These are phyloP conservation scores for Hericium alpestre DNA, from an alignment of 768 basidiomycete species.

Conservation along the genomic window DNA sequence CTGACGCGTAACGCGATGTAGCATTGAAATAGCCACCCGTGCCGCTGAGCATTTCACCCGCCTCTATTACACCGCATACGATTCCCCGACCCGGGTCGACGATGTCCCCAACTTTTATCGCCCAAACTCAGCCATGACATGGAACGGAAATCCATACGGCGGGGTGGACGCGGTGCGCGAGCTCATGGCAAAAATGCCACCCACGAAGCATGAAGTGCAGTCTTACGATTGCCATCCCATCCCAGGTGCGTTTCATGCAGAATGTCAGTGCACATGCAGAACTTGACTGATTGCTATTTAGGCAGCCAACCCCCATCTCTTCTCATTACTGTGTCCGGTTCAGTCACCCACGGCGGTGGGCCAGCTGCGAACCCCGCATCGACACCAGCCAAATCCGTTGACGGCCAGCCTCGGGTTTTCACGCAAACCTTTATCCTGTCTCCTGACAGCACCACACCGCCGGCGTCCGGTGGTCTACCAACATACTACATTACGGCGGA, in stretches of 20 bases:
- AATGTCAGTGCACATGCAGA: not conserved
- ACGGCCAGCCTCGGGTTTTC: constrained; percentile 77
- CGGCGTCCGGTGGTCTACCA: constrained; percentile 62
- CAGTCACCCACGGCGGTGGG: constrained; percentile 59
- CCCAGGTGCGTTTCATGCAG: constrained; percentile 40
- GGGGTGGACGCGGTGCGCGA: constrained; percentile 59
- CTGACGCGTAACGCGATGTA: constrained; percentile 19
- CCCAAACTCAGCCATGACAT: constrained; percentile 60
- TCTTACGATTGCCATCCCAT: constrained; percentile 88
- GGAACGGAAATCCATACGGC: constrained; percentile 78
- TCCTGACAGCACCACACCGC: constrained; percentile 57
- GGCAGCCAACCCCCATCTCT: constrained; percentile 73
- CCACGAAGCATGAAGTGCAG: constrained; percentile 75
- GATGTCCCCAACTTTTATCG: constrained; percentile 80
- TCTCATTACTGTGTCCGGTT: constrained; percentile 71
- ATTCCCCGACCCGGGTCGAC: constrained; percentile 63
- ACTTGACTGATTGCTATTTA: constrained; percentile 17
- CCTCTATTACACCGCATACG: constrained; percentile 74
- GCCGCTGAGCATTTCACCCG: constrained; percentile 78
- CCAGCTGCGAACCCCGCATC: constrained; percentile 47
- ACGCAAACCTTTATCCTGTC: constrained; percentile 81
- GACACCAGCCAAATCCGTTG: constrained; percentile 34
- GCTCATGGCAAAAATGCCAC: constrained; percentile 63
- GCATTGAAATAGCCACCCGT: constrained; percentile 76
- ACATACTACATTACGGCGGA: constrained; percentile 79